Evolutionary conservation across 2,329 filamentous ascomycete genomes (phyloP).

Genomic region (Cytospora piceicola): DNA sequence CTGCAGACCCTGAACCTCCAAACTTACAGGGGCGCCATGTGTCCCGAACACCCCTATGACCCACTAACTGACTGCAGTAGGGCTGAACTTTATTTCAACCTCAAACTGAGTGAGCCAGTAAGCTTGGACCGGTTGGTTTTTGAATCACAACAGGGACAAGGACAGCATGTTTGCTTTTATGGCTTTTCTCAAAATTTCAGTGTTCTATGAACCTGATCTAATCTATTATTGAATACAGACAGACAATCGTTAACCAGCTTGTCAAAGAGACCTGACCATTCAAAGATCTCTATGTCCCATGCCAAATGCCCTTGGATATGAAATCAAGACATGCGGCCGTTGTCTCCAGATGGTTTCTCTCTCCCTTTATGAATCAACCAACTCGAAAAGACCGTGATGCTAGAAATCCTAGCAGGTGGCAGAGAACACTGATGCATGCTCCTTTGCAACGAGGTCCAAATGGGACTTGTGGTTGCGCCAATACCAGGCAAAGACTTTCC

Average conservation of each 20-base stretch:
- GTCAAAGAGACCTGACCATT: not conserved
- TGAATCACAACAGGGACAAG: not conserved
- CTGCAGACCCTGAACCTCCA: not conserved
- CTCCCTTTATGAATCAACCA: not conserved
- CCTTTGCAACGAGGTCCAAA: not conserved
- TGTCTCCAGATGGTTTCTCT: not conserved
- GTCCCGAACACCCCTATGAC: not conserved
- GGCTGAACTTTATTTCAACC: slow-evolving; percentile 11
- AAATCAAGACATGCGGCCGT: not conserved
- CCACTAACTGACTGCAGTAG: slow-evolving; percentile 1
- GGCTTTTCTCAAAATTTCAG: not conserved
- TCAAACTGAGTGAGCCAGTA: not conserved
- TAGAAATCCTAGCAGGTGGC: not conserved
- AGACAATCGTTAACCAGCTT: not conserved
- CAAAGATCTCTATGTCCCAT: not conserved
- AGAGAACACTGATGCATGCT: not conserved
- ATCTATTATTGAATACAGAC: not conserved
- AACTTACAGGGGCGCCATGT: not conserved
- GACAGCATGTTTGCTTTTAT: not conserved
- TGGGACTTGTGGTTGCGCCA: not conserved
- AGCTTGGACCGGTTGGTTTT: too few species aligned
- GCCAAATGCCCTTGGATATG: not conserved
- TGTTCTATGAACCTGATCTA: not conserved
- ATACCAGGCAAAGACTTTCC: not conserved
- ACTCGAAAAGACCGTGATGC: not conserved